phyloP scores from a whole-genome alignment of 345 rosid species.

The Turnera subulata region DNA sequence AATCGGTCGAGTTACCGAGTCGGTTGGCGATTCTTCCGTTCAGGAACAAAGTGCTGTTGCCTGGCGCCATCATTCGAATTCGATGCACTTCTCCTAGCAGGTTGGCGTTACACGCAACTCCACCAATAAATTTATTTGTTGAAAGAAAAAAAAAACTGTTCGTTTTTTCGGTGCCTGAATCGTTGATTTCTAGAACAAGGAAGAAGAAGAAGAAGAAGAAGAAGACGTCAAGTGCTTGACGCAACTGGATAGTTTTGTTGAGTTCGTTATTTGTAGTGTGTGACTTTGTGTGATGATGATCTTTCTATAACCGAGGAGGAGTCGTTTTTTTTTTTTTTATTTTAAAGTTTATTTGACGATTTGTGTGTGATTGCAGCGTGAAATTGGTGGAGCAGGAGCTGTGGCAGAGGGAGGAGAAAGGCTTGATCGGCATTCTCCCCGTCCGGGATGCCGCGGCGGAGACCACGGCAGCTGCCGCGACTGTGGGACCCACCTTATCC shows the following conservation, averaged over 20 bases:
- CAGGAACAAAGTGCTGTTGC: conserved; percentile 90
- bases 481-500: conserved; percentile 38
- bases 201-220: too few species aligned
- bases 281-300: background rate
- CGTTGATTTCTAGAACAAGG: too few species aligned
- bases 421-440: conserved; percentile 88
- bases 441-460: conserved; percentile 80
- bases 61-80: conserved; percentile 98
- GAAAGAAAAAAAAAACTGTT: too few species aligned
- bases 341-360: background rate
- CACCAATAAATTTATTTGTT: too few species aligned
- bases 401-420: conserved; percentile 98
- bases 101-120: conserved; percentile 33
- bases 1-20: conserved; percentile 87
- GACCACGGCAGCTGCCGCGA: conserved; percentile 43
- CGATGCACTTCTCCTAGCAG: conserved; percentile 98
- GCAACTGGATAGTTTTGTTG: too few species aligned
- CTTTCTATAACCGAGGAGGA: too few species aligned
- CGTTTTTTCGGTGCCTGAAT: too few species aligned
- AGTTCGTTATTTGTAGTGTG: too few species aligned
- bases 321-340: background rate
- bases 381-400: conserved; percentile 97
- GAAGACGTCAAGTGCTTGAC: too few species aligned
- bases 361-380: conserved; percentile 42
- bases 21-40: conserved; percentile 95